Percentiles rank a stretch among this genome's conserved stretches.
phyloP scores from a whole-genome alignment of 2,329 filamentous ascomycete species.

The Epichloe bromicola region DNA sequence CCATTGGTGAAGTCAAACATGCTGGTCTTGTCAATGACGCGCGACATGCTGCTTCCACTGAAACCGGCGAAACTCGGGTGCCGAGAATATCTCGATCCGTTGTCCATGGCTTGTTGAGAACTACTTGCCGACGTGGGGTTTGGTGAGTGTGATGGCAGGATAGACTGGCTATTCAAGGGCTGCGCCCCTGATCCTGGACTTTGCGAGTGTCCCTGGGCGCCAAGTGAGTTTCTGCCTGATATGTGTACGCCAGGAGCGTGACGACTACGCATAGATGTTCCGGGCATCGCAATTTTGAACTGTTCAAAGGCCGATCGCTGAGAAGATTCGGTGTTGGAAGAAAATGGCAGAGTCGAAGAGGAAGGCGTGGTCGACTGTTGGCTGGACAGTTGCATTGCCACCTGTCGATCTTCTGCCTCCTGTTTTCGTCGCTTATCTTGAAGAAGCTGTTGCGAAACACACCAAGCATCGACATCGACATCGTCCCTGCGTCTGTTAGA shows the following conservation, averaged over 20 bases:
- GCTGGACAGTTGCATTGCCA: constrained; percentile 17
- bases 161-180: not conserved
- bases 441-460: constrained; percentile 22
- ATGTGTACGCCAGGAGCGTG: not conserved
- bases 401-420: constrained; percentile 15
- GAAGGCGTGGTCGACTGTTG: constrained; percentile 4
- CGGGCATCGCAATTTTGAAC: not conserved
- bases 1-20: constrained; percentile 23
- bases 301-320: constrained; percentile 11
- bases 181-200: not conserved
- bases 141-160: not conserved
- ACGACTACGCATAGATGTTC: not conserved
- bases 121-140: not conserved
- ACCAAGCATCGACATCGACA: constrained; percentile 16
- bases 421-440: constrained; percentile 20
- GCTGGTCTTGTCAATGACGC: constrained; percentile 26
- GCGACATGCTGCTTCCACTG: constrained; percentile 12
- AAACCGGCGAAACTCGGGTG: not conserved
- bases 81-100: not conserved
- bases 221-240: not conserved
- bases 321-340: not conserved
- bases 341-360: not conserved
- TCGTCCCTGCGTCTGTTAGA: constrained; percentile 15
- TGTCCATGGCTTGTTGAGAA: not conserved
- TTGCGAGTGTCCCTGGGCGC: not conserved